Percentiles rank a stretch among this genome's conserved stretches.
These are phyloP conservation scores for Triangularia setosa DNA, from an alignment of 2,329 filamentous ascomycete species.

Conservation along the genomic window DNA sequence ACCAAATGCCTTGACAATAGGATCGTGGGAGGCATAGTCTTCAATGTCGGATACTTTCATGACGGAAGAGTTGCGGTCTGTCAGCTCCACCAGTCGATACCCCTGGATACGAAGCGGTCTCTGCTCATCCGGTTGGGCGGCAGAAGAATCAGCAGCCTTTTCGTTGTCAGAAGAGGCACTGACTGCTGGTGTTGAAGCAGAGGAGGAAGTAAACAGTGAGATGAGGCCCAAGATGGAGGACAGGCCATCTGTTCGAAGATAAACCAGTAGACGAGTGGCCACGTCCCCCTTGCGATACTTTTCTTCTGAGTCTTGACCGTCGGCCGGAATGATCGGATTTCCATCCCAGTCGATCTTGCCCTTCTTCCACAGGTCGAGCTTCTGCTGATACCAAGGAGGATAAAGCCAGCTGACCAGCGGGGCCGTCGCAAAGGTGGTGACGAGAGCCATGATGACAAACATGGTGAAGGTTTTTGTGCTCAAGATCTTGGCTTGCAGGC, in stretches of 20 bases:
- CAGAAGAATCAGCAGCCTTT: neutral
- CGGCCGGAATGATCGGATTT: conserved; percentile 35
- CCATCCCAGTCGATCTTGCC: conserved; percentile 86
- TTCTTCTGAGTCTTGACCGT: conserved; percentile 21
- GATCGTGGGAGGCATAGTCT: conserved; percentile 64
- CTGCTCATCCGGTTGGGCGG: neutral
- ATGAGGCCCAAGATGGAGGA: conserved; percentile 78
- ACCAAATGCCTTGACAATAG: conserved; percentile 81
- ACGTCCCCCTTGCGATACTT: conserved; percentile 45
- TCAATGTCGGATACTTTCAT: conserved; percentile 86
- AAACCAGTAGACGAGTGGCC: conserved; percentile 62
- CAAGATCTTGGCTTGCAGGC: conserved; percentile 76
- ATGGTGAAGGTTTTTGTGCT: conserved; percentile 86
- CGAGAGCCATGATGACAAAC: conserved; percentile 87
- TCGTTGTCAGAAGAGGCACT: neutral
- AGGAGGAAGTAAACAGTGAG: conserved; percentile 58
- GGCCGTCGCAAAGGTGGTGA: conserved; percentile 81
- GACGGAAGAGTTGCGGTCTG: conserved; percentile 86
- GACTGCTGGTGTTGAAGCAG: neutral
- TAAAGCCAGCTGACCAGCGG: conserved; percentile 72
- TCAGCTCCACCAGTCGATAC: conserved; percentile 66
- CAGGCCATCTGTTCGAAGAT: conserved; percentile 80
- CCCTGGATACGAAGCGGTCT: conserved; percentile 61
- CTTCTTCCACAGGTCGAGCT: conserved; percentile 57
- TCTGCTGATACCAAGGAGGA: conserved; percentile 58